These are phyloP conservation scores for Plasmodium gaboni DNA, from an alignment of 169 alveolate species.

Conservation along the genomic window DNA sequence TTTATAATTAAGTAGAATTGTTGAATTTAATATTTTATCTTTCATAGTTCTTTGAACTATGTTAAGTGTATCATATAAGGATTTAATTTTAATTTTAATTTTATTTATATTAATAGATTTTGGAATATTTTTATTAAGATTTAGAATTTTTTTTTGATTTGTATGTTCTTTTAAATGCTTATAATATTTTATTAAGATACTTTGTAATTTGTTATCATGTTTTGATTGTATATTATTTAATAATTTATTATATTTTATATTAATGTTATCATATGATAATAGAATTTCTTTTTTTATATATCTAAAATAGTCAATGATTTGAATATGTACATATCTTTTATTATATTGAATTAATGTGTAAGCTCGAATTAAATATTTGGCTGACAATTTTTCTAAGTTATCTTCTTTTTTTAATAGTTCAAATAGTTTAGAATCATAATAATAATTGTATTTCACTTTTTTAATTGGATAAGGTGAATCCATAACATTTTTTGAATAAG, in stretches of 20 bases:
- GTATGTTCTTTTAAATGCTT: slow-evolving; percentile 9
- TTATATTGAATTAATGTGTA: slow-evolving; percentile 75
- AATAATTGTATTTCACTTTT: slow-evolving; percentile 44
- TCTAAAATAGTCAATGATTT: slow-evolving; percentile 69
- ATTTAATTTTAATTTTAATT: slow-evolving; percentile 32
- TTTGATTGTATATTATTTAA: slow-evolving; percentile 46
- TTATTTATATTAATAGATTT: slow-evolving; percentile 26
- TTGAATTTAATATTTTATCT: slow-evolving; percentile 37
- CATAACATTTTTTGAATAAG: slow-evolving; percentile 2
- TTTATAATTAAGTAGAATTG: slow-evolving; percentile 42
- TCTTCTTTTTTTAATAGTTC: slow-evolving; percentile 61
- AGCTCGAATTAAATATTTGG: slow-evolving; percentile 69
- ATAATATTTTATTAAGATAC: slow-evolving; percentile 23
- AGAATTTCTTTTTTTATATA: slow-evolving; percentile 51
- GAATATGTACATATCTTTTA: slow-evolving; percentile 64
- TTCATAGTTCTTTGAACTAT: slow-evolving; percentile 72
- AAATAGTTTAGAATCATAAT: slow-evolving; percentile 44
- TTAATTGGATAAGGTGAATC: slow-evolving; percentile 72
- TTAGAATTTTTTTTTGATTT: slow-evolving; percentile 2
- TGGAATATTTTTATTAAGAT: slow-evolving; percentile 26
- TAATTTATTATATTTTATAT: slow-evolving; percentile 29
- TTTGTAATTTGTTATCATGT: slow-evolving; percentile 31
- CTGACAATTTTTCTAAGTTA: slow-evolving; percentile 64
- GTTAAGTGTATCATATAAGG: slow-evolving; percentile 51
- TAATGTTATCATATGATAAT: slow-evolving; percentile 21